phyloP scores from a whole-genome alignment of 768 basidiomycete genomes.

The Pisolithus microcarpus region DNA sequence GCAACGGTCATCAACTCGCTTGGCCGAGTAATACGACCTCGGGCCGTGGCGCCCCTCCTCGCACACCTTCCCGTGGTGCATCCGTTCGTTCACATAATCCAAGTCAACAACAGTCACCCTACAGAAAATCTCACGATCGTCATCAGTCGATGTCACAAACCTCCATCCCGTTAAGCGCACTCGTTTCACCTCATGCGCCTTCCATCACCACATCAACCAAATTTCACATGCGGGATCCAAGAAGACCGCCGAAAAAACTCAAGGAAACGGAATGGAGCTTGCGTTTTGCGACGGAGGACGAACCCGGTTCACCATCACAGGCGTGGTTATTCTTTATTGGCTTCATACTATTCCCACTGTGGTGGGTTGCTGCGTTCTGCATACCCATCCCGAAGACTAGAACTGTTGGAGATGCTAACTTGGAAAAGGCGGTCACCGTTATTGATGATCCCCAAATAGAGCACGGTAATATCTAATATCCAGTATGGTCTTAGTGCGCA shows the following conservation, averaged over 20 bases:
- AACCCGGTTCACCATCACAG: conserved; percentile 47
- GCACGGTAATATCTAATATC: conserved; percentile 43
- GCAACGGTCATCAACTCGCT: conserved; percentile 14
- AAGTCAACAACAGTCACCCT: conserved; percentile 10
- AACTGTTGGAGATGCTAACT: conserved; percentile 45
- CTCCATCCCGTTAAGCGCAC: conserved; percentile 74
- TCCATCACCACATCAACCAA: conserved; percentile 52
- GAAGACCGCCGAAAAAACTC: conserved; percentile 48
- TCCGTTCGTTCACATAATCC: conserved; percentile 29
- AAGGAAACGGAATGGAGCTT: conserved; percentile 59
- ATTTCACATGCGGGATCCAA: conserved; percentile 79
- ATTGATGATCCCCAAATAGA: conserved; percentile 78
- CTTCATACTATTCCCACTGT: conserved; percentile 52
- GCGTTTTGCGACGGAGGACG: conserved; percentile 47
- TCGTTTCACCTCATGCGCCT: conserved; percentile 73
- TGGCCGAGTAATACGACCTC: conserved; percentile 31
- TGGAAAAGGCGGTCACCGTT: conserved; percentile 58
- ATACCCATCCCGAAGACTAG: conserved; percentile 54
- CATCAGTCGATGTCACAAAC: conserved; percentile 57
- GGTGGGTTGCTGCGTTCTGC: conserved; percentile 58
- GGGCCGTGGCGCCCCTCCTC: conserved; percentile 16
- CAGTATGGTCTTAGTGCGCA: background rate
- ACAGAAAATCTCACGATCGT: conserved; percentile 27
- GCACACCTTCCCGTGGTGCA: conserved; percentile 32
- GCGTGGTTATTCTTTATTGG: conserved; percentile 77